Evolutionary conservation across 306 rosid species (phyloP).

Genomic region (Malus sylvestris): DNA sequence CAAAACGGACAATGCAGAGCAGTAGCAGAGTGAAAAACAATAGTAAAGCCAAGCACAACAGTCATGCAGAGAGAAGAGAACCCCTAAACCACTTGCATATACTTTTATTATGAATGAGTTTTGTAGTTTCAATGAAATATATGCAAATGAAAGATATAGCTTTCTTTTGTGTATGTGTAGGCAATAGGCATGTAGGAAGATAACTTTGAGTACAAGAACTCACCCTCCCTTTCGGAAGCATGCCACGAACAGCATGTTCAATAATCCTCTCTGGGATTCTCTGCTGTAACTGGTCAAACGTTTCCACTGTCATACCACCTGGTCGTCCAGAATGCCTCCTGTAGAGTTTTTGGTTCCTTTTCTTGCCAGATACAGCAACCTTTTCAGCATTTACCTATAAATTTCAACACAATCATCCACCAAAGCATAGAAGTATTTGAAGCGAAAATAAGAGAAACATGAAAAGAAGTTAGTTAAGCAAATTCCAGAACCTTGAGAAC

Average conservation of each 20-base stretch:
- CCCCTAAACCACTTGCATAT: background rate
- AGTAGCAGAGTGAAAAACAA: background rate
- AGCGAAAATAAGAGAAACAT: background rate
- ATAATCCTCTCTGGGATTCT: slow-evolving; percentile 93
- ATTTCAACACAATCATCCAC: slow-evolving; percentile 1
- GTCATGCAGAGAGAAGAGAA: background rate
- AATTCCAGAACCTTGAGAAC: background rate
- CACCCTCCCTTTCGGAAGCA: slow-evolving; percentile 99
- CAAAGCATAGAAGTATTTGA: background rate
- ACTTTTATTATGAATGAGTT: background rate
- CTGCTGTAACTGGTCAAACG: slow-evolving; percentile 86
- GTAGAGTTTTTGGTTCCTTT: slow-evolving; percentile 87
- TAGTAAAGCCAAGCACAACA: background rate
- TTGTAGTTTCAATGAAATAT: background rate
- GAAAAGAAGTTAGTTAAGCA: background rate
- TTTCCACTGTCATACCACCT: slow-evolving; percentile 95
- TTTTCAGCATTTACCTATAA: slow-evolving; percentile 89
- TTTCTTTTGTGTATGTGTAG: background rate
- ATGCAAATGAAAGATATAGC: background rate
- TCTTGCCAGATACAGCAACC: slow-evolving; percentile 86
- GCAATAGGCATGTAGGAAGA: background rate
- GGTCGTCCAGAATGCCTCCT: slow-evolving; percentile 99
- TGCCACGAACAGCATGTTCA: slow-evolving; percentile 98
- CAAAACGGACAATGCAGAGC: background rate
- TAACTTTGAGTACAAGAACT: slow-evolving; percentile 21